phyloP scores from a whole-genome alignment of 164 flowering plant genomes.

The Vitis riparia region DNA sequence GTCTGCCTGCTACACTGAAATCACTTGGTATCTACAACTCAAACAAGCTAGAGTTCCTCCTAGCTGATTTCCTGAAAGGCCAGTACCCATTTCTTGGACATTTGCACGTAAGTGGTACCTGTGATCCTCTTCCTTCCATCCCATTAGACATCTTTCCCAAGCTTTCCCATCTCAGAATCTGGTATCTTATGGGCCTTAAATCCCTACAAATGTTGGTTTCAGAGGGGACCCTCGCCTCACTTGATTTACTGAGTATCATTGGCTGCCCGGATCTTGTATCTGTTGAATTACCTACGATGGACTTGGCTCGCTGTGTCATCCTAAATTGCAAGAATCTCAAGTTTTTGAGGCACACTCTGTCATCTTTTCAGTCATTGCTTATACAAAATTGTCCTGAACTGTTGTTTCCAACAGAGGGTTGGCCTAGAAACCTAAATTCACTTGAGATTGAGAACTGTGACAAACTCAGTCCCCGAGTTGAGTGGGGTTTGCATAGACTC shows the following conservation, averaged over 20 bases:
- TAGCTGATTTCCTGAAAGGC: neutral
- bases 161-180: neutral
- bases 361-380: neutral
- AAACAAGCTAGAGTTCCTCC: neutral
- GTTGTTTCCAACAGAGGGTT: conserved; percentile 8
- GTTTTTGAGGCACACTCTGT: conserved; percentile 3
- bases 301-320: neutral
- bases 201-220: neutral
- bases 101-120: neutral
- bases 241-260: neutral
- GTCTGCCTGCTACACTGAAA: neutral
- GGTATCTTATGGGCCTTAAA: neutral
- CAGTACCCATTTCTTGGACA: neutral
- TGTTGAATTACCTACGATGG: conserved; percentile 12
- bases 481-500: conserved; percentile 3
- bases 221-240: neutral
- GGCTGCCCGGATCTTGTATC: conserved; percentile 1
- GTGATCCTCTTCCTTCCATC: neutral
- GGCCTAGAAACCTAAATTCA: conserved; percentile 2
- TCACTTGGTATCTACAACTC: neutral
- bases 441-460: neutral
- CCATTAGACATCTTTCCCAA: conserved; percentile 1
- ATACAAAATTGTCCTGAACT: neutral
- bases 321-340: neutral
- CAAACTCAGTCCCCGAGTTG: neutral